Evolutionary conservation across 2,329 filamentous ascomycete species (phyloP).

Genomic region (Chalara sp.): DNA sequence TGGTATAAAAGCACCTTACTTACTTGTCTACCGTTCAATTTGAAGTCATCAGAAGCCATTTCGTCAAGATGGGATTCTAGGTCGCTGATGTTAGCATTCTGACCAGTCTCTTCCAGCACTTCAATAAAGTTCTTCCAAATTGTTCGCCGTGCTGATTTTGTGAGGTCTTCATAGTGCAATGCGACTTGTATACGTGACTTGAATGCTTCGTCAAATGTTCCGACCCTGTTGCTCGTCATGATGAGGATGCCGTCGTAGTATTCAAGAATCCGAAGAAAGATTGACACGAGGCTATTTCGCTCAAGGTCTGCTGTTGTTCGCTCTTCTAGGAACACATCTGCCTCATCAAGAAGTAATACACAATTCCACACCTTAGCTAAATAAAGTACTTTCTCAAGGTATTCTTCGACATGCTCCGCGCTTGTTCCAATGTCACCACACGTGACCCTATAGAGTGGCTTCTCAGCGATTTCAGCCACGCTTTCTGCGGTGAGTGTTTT

Average conservation of each 20-base stretch:
- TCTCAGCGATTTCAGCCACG: constrained; percentile 29
- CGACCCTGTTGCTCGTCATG: constrained; percentile 32
- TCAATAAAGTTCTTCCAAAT: constrained; percentile 1
- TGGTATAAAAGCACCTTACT: neutral
- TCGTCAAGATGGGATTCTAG: constrained; percentile 1
- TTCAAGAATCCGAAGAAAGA: constrained; percentile 32
- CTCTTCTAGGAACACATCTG: constrained; percentile 5
- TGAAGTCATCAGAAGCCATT: constrained; percentile 1
- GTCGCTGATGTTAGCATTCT: neutral
- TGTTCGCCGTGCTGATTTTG: neutral
- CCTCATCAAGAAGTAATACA: constrained; percentile 1
- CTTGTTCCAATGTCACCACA: constrained; percentile 65
- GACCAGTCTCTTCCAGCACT: neutral
- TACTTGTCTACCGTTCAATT: neutral
- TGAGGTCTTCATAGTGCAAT: constrained; percentile 17
- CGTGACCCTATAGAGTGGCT: constrained; percentile 43
- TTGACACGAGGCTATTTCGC: constrained; percentile 13
- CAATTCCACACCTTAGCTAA: constrained; percentile 8
- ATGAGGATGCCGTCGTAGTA: constrained; percentile 35
- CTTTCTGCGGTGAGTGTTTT: constrained; percentile 18
- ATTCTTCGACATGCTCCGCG: constrained; percentile 53
- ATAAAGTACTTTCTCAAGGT: constrained; percentile 13
- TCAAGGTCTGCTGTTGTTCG: constrained; percentile 2
- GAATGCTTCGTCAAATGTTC: constrained; percentile 30
- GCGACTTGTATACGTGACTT: constrained; percentile 28